Base-by-base conservation (phyloP, 2,329 filamentous ascomycete genomes). In the Neospermospora avenae region DNA sequence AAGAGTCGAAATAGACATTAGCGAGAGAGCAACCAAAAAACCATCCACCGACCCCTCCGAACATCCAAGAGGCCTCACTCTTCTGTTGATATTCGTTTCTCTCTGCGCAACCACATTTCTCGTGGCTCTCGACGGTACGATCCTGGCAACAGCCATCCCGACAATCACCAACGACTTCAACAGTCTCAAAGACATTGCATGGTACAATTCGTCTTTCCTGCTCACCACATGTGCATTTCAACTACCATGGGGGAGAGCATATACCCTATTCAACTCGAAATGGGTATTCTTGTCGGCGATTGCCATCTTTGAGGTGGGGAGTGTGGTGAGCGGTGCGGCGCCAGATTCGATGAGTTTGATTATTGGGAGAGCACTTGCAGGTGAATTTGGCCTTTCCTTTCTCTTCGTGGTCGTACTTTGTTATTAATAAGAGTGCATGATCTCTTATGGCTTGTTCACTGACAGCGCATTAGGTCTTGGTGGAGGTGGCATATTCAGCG, bases 141-240 rank as follows among this genome's bases (percentile, higher is more conserved):
- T 71, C 31, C 58, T 68, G 37, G 69, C 69, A 1, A 73, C 71
- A 4, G 73, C 73, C 4, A 74, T 75, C 39, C 74, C 74, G 4
- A 69, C 70, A 28, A 76, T 76, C 44, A 75, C 74, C 1, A 39
- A 60, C 18, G 65, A 70, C n/a, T 75, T 76, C 62, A 67, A 75
- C 35, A 69, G 68, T n/a, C 65, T 74, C 14, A 56, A 67, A 37
- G 73, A 75, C 63, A 66, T 74, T 5, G 69, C 69, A 14, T 75
- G 73, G 72, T 75, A 75, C 63, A 68, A 65, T 25, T 67, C 69
- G 8, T 63, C 70, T 1, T 74, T 71, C 52, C 62, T 72, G 10
- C 68, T 75, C 22, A 70, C 71, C 5, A 69, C 65, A 65, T 58
- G 77, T 73, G 52, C 59, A 2, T 63, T 63, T 37, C 61, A 64